Conservation (phyloP, 2,329 filamentous ascomycete genomes). For the Epichloe gansuensis region DNA sequence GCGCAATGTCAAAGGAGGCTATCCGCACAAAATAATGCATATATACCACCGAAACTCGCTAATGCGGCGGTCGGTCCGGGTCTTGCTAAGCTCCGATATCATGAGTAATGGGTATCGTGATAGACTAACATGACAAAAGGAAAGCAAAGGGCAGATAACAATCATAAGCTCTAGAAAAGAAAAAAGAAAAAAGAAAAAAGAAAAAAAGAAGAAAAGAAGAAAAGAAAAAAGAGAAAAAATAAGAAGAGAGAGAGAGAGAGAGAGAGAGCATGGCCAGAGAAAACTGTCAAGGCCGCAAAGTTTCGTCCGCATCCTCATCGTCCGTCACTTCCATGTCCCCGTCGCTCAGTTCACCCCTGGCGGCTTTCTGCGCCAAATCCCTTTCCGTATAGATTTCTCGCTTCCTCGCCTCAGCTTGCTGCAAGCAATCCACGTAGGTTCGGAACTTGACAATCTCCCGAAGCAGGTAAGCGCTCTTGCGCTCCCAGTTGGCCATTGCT, state of each 20-base stretch:
- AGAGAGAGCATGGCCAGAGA: neutral
- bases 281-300: conserved; percentile 17
- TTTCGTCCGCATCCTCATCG: conserved; percentile 23
- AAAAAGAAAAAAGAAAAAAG: neutral
- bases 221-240: neutral
- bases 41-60: neutral
- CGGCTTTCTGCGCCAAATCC: conserved; percentile 36
- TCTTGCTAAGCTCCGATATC: too few relatives aligned
- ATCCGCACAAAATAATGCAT: neutral
- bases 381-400: conserved; percentile 56
- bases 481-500: conserved; percentile 94
- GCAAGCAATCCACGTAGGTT: conserved; percentile 82
- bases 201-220: neutral
- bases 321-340: conserved; percentile 23
- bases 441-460: conserved; percentile 93
- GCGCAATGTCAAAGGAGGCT: neutral
- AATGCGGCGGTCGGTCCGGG: neutral
- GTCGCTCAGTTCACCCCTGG: conserved; percentile 32
- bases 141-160: neutral
- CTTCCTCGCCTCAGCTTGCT: conserved; percentile 56
- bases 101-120: conserved; percentile 2
- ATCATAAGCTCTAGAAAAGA: neutral
- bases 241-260: neutral
- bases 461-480: conserved; percentile 82
- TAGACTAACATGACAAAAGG: neutral